phyloP scores from a whole-genome alignment of 2,329 filamentous ascomycete species.

The Fusarium napiforme region DNA sequence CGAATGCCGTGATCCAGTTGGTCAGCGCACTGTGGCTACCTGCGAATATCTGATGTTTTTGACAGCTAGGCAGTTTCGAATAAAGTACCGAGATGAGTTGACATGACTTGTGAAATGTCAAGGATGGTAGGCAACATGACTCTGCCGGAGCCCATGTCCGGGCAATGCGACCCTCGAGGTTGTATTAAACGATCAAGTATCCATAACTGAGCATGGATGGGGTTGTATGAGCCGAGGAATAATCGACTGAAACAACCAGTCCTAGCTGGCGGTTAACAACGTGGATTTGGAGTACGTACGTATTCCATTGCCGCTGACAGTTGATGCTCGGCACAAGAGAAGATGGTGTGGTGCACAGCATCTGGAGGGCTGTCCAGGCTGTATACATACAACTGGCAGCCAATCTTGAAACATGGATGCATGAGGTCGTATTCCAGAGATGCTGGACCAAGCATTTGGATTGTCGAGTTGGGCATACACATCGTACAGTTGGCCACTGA shows the following conservation, averaged over 20 bases:
- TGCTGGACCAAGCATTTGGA: slow-evolving; percentile 15
- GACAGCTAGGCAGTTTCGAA: slow-evolving; percentile 1
- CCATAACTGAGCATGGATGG: neutral
- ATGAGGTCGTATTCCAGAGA: slow-evolving; percentile 11
- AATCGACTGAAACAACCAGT: slow-evolving; percentile 26
- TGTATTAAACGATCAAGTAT: slow-evolving; percentile 8
- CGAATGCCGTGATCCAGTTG: neutral
- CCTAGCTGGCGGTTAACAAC: slow-evolving; percentile 3
- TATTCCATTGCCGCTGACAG: neutral
- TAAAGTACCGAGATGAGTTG: slow-evolving; percentile 1
- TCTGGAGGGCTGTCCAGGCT: neutral
- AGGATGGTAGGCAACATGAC: slow-evolving; percentile 7
- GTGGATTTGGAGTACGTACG: neutral
- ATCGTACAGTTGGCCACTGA: slow-evolving; percentile 3
- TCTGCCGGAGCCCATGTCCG: slow-evolving; percentile 23
- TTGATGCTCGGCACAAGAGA: neutral
- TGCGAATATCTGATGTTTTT: neutral
- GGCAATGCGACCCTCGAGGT: slow-evolving; percentile 16
- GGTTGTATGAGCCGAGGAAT: slow-evolving; percentile 4
- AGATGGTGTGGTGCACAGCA: slow-evolving; percentile 10
- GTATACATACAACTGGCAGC: neutral
- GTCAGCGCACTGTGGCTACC: slow-evolving; percentile 19
- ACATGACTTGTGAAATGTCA: slow-evolving; percentile 13
- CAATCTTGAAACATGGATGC: slow-evolving; percentile 27
- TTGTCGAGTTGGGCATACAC: slow-evolving; percentile 23